These are phyloP conservation scores for Bryoglossum gracile DNA, from an alignment of 495 filamentous ascomycete species.

Conservation along the genomic window DNA sequence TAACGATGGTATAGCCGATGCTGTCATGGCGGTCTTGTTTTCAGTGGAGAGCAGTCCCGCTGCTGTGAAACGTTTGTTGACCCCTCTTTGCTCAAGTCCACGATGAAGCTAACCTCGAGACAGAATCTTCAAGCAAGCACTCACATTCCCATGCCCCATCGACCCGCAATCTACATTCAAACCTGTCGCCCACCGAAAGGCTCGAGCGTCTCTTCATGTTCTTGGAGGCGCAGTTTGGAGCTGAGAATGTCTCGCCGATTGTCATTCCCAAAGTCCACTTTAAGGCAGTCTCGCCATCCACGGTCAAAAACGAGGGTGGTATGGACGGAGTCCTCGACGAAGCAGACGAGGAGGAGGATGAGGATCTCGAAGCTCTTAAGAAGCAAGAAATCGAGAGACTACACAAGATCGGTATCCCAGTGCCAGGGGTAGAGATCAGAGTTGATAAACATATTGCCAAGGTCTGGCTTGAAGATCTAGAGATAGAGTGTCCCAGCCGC, in stretches of 20 bases:
- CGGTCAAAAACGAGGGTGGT: conserved; percentile 17
- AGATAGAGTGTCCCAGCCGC: conserved; percentile 74
- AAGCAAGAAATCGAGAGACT: conserved; percentile 58
- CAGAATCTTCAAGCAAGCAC: conserved; percentile 47
- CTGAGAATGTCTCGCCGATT: conserved; percentile 65
- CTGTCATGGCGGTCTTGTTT: conserved; percentile 83
- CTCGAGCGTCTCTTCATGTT: conserved; percentile 85
- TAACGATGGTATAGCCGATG: conserved; percentile 95
- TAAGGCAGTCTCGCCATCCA: conserved; percentile 17
- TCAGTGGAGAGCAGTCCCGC: conserved; percentile 88
- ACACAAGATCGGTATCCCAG: conserved; percentile 72
- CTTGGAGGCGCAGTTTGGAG: conserved; percentile 92
- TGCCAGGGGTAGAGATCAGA: conserved; percentile 79
- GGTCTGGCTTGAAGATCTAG: conserved; percentile 85
- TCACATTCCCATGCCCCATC: conserved; percentile 49
- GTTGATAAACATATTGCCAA: conserved; percentile 82
- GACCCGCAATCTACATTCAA: conserved; percentile 60
- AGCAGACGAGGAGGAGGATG: conserved; percentile 22
- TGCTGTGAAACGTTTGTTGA: conserved; percentile 75
- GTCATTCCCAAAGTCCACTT: conserved; percentile 51
- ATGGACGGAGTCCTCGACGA: conserved; percentile 28
- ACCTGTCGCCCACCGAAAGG: conserved; percentile 62
- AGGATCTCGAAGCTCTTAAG: conserved; percentile 43
- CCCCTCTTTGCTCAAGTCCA: neutral
- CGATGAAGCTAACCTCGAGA: neutral